Base-by-base conservation (phyloP, 176 grass and related monocot species). In the Hyparrhenia diplandra region DNA sequence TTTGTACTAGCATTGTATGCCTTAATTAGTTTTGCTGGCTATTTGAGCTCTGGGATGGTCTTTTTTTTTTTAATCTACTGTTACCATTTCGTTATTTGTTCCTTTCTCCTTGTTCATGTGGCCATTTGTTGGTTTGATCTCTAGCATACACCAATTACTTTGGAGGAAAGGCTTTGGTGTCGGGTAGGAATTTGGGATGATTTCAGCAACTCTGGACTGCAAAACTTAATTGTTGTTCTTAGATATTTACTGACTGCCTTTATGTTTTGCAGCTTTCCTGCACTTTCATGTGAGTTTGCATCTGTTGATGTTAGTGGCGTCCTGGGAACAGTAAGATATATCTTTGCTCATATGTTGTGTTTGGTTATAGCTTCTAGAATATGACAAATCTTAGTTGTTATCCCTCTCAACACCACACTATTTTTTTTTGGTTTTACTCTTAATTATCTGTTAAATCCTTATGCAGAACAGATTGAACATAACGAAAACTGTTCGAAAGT, bases 381-480 rank as follows among this genome's bases (percentile, higher is more conserved):
- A 65, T 47, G 30, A 17, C 25, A 75, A 70, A 28, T 24, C 2
- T 36, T 73, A 28, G 42, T 46, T 82, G 8, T 1, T 37, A 78
- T 78, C 65, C 5, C 34, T 80, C 35, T 88, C 37, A 4, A 17
- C 16, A 32, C 29, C 12, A 20, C 46, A 17, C 12, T 21, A 35
- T 3, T 4, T 54, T 83, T 28, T 64, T 29, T 65, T 34, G 12
- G 21, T 39, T 76, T 85, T 71, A 71, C 79, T 64, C 34, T 88
- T 71, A 66, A 20, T 68, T 86, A 58, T 79, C 39, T 80, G 28
- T 69, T 80, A 64, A 63, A 81, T 84, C 54, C 63, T 85, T 78
- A 70, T 92, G 88, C 97, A 99, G 97, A 99, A 95, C 85, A 95
- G 97, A 77, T 76, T 99, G 74, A 99, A 99, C 84, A 95, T 96